Base-by-base conservation (phyloP, 768 basidiomycete species). In the Russula virescens region DNA sequence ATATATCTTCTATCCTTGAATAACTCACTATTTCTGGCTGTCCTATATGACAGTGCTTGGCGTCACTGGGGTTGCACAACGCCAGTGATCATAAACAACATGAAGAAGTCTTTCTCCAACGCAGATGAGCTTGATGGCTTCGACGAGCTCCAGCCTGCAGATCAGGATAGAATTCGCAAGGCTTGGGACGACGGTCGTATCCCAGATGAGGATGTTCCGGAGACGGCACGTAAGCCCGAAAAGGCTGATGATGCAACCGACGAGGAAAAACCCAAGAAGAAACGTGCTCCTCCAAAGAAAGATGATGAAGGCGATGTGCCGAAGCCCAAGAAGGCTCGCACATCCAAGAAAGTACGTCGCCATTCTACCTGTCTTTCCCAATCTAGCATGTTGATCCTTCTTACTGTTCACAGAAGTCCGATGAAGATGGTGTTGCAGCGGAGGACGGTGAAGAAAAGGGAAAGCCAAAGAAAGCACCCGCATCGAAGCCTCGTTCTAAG, bases 1-100 rank as follows among this genome's bases (percentile, higher is more conserved):
- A 18, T 31, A 28, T 42, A 5, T 5, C 38, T 31, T 26, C 23
- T 5, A 34, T 10, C 18, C 34, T 5, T 43, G 21, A 52, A 46
- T 19, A 34, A 28, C 51, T 28, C 49, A 5, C 5, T 53, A 23
- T 48, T 66, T n/a, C 38, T 42, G 25, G 40, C 14, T 7, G 26
- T 2, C 9, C 45, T 23, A 52, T 21, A 38, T n/a, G 55, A 28
- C 51, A 91, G 89, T 70, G 73, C 79, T 38, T 96, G 91, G 91
- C 84, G 91, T 65, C 94, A 96, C 70, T 96, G 92, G 92, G 93
- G 93, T 21, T 95, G 94, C 71, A 80, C 82, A 8, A 93, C 92
- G 0, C 48, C 78, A 21, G 84, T 81, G 69, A 83, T 94, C 53
- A 68, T 96, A 35, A 71, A 70, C 23, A 94, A 93, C 71, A 78